Conservation (phyloP, 257 asterid species). For the Fraxinus americana region DNA sequence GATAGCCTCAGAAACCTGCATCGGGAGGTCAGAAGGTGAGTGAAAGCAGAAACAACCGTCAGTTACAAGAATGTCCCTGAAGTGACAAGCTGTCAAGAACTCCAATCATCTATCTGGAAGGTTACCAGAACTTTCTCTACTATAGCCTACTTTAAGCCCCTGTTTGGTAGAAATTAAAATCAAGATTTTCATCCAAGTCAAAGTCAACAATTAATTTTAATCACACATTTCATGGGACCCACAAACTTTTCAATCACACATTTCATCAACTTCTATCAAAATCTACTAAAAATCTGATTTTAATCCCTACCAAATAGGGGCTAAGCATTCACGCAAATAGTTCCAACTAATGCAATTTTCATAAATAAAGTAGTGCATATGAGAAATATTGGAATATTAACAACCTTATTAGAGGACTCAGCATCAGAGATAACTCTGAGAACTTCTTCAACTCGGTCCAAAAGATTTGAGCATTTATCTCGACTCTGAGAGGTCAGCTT, state of each 20-base stretch:
- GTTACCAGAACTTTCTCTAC: constrained; percentile 6
- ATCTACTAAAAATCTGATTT: too few relatives aligned
- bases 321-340: constrained; percentile 5
- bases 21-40: constrained; percentile 23
- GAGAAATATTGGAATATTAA: constrained; percentile 16
- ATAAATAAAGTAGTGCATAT: not conserved
- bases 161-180: too few relatives aligned
- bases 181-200: too few relatives aligned
- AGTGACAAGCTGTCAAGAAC: not conserved
- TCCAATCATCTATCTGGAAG: not conserved
- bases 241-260: too few relatives aligned
- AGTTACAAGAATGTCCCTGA: not conserved
- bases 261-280: too few relatives aligned
- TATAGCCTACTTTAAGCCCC: not conserved
- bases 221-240: too few relatives aligned
- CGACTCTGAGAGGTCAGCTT: constrained; percentile 71
- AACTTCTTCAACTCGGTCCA: constrained; percentile 76
- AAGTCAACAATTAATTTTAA: too few relatives aligned
- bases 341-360: not conserved
- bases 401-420: constrained; percentile 85
- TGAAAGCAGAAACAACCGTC: not conserved
- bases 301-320: too few relatives aligned
- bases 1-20: constrained; percentile 78
- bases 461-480: constrained; percentile 63
- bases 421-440: constrained; percentile 68